These are phyloP conservation scores for Acorus calamus DNA, from an alignment of 106 monocot genomes.

Conservation along the genomic window DNA sequence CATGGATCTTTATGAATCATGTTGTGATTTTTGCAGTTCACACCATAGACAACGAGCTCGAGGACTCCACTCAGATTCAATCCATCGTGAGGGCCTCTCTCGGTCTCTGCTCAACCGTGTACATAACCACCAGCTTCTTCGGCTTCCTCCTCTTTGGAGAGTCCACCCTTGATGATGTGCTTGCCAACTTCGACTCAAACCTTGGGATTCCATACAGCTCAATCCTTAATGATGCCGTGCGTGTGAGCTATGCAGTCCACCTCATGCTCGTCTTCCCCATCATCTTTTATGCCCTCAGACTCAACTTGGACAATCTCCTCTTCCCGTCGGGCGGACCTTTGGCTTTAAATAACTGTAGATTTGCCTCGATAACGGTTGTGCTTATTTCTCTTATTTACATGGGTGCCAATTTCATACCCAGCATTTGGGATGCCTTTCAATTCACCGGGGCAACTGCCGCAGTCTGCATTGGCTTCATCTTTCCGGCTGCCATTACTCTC, in stretches of 20 bases:
- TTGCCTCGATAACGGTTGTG: slow-evolving; percentile 27
- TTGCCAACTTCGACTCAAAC: slow-evolving; percentile 76
- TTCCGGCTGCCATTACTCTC: slow-evolving; percentile 74
- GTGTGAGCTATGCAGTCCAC: slow-evolving; percentile 77
- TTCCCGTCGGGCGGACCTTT: slow-evolving; percentile 48
- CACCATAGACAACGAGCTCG: slow-evolving; percentile 75
- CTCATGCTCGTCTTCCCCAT: slow-evolving; percentile 97
- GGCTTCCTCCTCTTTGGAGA: slow-evolving; percentile 87
- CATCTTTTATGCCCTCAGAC: slow-evolving; percentile 65
- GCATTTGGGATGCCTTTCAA: slow-evolving; percentile 96
- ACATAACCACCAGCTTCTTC: slow-evolving; percentile 82
- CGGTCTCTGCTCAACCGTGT: slow-evolving; percentile 64
- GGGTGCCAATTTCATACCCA: slow-evolving; percentile 77
- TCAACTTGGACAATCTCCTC: slow-evolving; percentile 81
- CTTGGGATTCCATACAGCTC: slow-evolving; percentile 77
- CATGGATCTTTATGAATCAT: background rate
- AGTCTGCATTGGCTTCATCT: slow-evolving; percentile 85
- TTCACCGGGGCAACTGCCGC: slow-evolving; percentile 93
- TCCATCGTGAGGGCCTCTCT: slow-evolving; percentile 71
- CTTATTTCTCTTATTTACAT: slow-evolving; percentile 48
- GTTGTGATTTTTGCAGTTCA: slow-evolving; percentile 61
- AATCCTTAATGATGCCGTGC: slow-evolving; percentile 51
- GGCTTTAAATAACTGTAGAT: slow-evolving; percentile 53
- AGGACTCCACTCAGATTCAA: slow-evolving; percentile 59
- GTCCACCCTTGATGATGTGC: slow-evolving; percentile 79